Conservation (phyloP, 1,284 basidiomycete species). For the Cryptococcus sp. region DNA sequence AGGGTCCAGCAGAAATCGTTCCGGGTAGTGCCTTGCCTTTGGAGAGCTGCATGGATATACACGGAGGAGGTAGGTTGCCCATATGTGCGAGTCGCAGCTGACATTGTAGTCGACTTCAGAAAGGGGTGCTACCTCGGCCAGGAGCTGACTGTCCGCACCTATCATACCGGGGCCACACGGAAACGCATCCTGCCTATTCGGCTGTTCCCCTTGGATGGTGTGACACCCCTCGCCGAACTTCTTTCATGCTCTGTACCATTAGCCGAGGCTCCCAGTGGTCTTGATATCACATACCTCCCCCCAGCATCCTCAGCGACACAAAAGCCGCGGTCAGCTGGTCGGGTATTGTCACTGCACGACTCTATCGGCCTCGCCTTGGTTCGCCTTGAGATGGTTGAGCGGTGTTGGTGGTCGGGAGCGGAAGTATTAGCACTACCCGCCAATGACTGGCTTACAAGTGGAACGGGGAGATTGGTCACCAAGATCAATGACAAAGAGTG, state of each 20-base stretch:
- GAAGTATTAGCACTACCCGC: slow-evolving; percentile 2
- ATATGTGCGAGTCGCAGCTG: not conserved
- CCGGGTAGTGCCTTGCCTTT: slow-evolving; percentile 79
- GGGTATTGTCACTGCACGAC: slow-evolving; percentile 34
- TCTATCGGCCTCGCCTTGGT: slow-evolving; percentile 44
- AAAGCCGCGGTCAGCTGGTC: slow-evolving; percentile 43
- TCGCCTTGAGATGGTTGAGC: slow-evolving; percentile 46
- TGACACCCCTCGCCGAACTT: slow-evolving; percentile 9
- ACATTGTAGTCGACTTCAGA: slow-evolving; percentile 78
- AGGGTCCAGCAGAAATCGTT: slow-evolving; percentile 74
- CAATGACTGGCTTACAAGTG: slow-evolving; percentile 19
- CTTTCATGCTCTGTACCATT: not conserved
- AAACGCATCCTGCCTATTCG: slow-evolving; percentile 84
- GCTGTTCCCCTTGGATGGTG: slow-evolving; percentile 21
- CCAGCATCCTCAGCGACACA: slow-evolving; percentile 29
- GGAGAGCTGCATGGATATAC: slow-evolving; percentile 89
- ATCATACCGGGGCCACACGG: slow-evolving; percentile 87
- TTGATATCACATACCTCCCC: slow-evolving; percentile 41
- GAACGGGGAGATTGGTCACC: slow-evolving; percentile 23
- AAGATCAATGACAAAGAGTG: slow-evolving; percentile 25
- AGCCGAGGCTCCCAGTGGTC: not conserved
- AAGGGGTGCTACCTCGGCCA: slow-evolving; percentile 99
- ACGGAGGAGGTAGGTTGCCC: slow-evolving; percentile 72
- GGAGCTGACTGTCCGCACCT: slow-evolving; percentile 93
- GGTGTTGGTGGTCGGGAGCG: slow-evolving; percentile 31